Base-by-base conservation (phyloP, 2,329 filamentous ascomycete genomes). In the Aspergillus chevalieri region DNA sequence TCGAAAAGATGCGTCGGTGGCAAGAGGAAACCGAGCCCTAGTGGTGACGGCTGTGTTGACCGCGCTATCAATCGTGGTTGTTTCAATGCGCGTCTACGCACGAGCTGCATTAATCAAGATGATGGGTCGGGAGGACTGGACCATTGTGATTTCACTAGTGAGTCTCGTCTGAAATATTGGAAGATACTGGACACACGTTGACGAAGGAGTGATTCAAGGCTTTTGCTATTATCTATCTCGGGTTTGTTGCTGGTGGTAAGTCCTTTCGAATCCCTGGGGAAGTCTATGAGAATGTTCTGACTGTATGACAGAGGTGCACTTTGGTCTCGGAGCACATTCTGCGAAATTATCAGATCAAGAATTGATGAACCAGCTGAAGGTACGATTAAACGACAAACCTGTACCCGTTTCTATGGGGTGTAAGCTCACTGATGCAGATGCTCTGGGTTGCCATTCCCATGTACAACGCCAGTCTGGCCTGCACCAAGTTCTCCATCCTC, bases 401-500 rank as follows among this genome's bases (percentile, higher is more conserved):
- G 9, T 19, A 8, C 36, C 28, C 17, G 19, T 12, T 19, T 8
- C 15, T 19, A 5, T 14, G 6, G 15, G 10, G 22, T 19, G 17
- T 8, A 21, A 50, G 48, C 42, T 51, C 33, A 49, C 24, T 14
- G 14, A 4, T 24, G 43, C 42, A 66, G 62, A 55, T 54, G 30
- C 54, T 67, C 19, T 67, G 64, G 64, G 58, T 55, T 9, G 60
- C 64, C 26, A 66, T 66, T 19, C 62, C 65, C 7, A 52, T 66
- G 46, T 68, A 68, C 54, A 66, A 65, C 39, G 57, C 60, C 22
- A 66, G 64, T 48, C 50, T 69, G 39, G 56, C 51, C 45, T 65
- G 65, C 50, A 73, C 69, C 36, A 75, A 75, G 56, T 64, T 69
- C 50, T 75, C 72, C 39, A 72, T 76, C 47, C 62, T 76, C 21